Percentiles rank a stretch among this genome's conserved stretches.
Evolutionary conservation across 345 rosid species (phyloP).

Genomic region (Citrus hindsii): DNA sequence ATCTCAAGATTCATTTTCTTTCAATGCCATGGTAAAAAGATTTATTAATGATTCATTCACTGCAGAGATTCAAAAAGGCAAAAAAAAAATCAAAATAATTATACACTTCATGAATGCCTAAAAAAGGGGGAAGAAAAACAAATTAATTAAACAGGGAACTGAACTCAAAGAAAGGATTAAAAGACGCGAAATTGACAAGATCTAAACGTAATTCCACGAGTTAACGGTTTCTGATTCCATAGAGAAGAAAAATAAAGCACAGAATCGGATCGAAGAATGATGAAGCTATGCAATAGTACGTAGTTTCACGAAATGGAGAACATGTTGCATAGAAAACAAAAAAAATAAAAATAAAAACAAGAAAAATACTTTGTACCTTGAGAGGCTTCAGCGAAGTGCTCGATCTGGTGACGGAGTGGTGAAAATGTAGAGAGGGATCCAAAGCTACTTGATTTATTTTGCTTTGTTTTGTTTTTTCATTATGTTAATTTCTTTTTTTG

Average conservation of each 20-base stretch:
- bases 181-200: conserved; percentile 1
- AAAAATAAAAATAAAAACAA: background rate
- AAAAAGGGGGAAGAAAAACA: background rate
- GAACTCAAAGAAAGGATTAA: background rate
- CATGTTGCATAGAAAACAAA: background rate
- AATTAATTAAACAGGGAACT: background rate
- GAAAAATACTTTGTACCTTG: background rate
- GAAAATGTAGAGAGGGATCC: background rate
- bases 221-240: background rate
- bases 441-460: background rate
- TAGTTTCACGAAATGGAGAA: background rate
- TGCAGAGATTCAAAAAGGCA: background rate
- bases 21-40: background rate
- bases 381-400: background rate
- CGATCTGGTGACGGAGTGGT: background rate
- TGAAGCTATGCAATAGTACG: background rate
- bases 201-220: background rate
- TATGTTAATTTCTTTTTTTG: too few relatives aligned
- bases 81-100: background rate
- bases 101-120: background rate
- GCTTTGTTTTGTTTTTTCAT: background rate
- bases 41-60: background rate
- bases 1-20: background rate
- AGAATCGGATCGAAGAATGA: background rate
- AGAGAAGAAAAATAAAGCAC: background rate